These are phyloP conservation scores for Phenoliferia sp. DNA, from an alignment of 1,284 basidiomycete species.

Conservation along the genomic window DNA sequence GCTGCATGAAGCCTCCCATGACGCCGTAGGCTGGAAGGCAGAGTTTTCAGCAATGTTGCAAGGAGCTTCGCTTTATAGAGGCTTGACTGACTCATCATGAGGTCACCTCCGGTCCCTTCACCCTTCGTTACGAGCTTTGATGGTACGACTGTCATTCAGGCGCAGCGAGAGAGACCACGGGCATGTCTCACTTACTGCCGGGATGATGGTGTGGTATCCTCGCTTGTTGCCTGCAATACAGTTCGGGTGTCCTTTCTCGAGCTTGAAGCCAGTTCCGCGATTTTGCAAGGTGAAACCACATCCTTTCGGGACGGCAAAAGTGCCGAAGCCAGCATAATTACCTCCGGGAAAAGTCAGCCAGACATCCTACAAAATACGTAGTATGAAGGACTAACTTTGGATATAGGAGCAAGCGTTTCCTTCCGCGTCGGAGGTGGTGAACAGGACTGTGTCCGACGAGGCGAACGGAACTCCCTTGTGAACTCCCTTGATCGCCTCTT, in stretches of 20 bases:
- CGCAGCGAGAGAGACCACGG: not conserved
- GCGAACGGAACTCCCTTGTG: conserved; percentile 72
- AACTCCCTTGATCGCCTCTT: conserved; percentile 58
- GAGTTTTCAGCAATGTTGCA: conserved; percentile 3
- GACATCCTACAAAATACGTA: not conserved
- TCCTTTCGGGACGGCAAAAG: conserved; percentile 73
- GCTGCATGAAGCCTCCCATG: conserved; percentile 77
- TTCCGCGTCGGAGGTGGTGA: conserved; percentile 51
- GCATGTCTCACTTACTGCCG: conserved; percentile 42
- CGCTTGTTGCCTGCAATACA: conserved; percentile 53
- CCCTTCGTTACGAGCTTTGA: conserved; percentile 56
- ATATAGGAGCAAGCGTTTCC: conserved; percentile 75
- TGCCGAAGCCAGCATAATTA: conserved; percentile 48
- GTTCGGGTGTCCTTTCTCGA: conserved; percentile 79
- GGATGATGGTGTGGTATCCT: conserved; percentile 49
- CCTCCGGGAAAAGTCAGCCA: conserved; percentile 7
- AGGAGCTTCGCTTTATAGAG: no score
- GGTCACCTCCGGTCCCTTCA: conserved; percentile 58
- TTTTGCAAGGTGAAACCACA: conserved; percentile 97
- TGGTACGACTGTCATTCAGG: not conserved
- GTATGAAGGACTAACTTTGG: conserved; percentile 57
- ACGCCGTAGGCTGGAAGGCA: conserved; percentile 12
- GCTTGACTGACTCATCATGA: conserved; percentile 58
- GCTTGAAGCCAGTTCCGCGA: conserved; percentile 76
- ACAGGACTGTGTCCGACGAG: conserved; percentile 86